A percentile compares a stretch with the other conserved stretches of the same genome.
Evolutionary conservation across 1,284 basidiomycete genomes (phyloP).

Genomic region (Moesziomyces aphidis): DNA sequence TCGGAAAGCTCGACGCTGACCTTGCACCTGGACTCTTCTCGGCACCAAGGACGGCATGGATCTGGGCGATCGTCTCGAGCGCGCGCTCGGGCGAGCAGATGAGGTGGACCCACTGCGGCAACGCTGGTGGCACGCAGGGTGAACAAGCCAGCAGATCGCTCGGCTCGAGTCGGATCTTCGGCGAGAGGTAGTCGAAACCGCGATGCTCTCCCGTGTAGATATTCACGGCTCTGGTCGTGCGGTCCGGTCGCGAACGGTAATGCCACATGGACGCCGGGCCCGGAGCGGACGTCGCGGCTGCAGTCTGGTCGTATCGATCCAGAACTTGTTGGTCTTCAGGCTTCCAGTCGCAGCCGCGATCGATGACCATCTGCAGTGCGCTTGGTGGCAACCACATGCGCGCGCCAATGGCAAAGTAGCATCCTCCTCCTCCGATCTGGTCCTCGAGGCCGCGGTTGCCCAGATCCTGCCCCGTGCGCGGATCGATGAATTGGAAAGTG

Average conservation of each 20-base stretch:
- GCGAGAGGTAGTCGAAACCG: slow-evolving; percentile 85
- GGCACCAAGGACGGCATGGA: slow-evolving; percentile 69
- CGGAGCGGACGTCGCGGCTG: slow-evolving; percentile 65
- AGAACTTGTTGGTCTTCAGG: slow-evolving; percentile 73
- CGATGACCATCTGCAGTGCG: slow-evolving; percentile 76
- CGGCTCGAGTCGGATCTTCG: slow-evolving; percentile 78
- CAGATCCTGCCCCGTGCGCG: slow-evolving; percentile 17
- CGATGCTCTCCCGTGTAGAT: slow-evolving; percentile 78
- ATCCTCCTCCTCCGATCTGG: slow-evolving; percentile 91
- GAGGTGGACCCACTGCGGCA: slow-evolving; percentile 79
- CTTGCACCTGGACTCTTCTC: slow-evolving; percentile 70
- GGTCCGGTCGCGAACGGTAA: slow-evolving; percentile 75
- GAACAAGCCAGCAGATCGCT: slow-evolving; percentile 72
- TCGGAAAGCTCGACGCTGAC: slow-evolving; percentile 69
- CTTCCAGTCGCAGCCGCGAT: slow-evolving; percentile 84
- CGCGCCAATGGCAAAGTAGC: slow-evolving; percentile 75
- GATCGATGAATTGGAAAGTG: slow-evolving; percentile 41
- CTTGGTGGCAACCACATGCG: slow-evolving; percentile 75
- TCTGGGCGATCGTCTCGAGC: slow-evolving; percentile 76
- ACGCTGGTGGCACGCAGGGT: slow-evolving; percentile 71
- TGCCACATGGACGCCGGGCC: slow-evolving; percentile 74
- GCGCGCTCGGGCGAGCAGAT: slow-evolving; percentile 85
- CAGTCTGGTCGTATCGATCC: slow-evolving; percentile 73
- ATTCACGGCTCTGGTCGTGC: slow-evolving; percentile 81
- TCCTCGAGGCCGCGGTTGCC: slow-evolving; percentile 39